Percentiles rank a stretch among this genome's conserved stretches.
phyloP scores from a whole-genome alignment of 352 stramenopile genomes.

The Phytophthora sp. region DNA sequence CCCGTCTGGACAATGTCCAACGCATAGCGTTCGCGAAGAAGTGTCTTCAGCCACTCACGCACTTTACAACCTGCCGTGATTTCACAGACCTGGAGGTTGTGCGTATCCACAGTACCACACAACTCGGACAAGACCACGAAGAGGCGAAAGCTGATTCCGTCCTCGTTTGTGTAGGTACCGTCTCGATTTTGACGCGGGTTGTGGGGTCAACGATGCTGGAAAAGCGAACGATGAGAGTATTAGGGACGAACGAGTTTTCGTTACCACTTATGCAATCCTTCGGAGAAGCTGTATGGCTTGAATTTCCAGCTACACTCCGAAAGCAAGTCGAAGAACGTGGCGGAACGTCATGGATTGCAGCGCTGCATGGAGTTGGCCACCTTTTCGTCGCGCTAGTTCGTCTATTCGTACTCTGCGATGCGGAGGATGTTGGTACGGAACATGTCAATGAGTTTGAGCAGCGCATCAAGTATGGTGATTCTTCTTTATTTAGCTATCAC shows the following conservation, averaged over 20 bases:
- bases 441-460: conserved; percentile 82
- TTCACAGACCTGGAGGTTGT: conserved; percentile 89
- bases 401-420: conserved; percentile 93
- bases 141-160: conserved; percentile 21
- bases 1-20: conserved; percentile 73
- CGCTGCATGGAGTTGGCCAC: conserved; percentile 90
- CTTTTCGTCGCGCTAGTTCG: conserved; percentile 91
- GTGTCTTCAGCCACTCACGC: conserved; percentile 70
- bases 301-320: conserved; percentile 76
- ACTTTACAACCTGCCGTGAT: conserved; percentile 90
- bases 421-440: conserved; percentile 82
- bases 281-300: conserved; percentile 95
- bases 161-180: conserved; percentile 65
- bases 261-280: conserved; percentile 96
- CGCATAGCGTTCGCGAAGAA: conserved; percentile 74
- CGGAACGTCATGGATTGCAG: conserved; percentile 50
- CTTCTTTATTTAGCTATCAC: not conserved
- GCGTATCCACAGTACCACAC: conserved; percentile 49
- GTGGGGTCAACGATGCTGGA: conserved; percentile 88
- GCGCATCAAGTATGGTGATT: conserved; percentile 51
- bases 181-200: conserved; percentile 83
- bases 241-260: conserved; percentile 92
- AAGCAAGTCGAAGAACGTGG: conserved; percentile 43
- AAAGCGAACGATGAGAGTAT: conserved; percentile 71
- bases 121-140: conserved; percentile 6